These are phyloP conservation scores for Aspergillus melleus DNA, from an alignment of 2,329 filamentous ascomycete genomes.

Conservation along the genomic window DNA sequence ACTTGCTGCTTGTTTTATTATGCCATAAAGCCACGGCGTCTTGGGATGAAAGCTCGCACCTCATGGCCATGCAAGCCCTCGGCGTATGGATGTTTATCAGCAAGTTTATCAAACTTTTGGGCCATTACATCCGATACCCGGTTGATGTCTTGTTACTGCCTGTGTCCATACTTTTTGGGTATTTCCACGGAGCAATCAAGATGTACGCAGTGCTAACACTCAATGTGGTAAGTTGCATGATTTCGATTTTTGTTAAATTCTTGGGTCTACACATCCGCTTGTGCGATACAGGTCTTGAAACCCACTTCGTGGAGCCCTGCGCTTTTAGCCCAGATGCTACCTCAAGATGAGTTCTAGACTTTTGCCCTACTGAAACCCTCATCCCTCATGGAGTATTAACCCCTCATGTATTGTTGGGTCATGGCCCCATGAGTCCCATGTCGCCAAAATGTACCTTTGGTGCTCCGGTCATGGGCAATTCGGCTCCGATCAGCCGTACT, in stretches of 20 bases:
- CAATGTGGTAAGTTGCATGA: conserved; percentile 66
- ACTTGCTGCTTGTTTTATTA: conserved; percentile 69
- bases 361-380: neutral
- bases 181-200: conserved; percentile 91
- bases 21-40: conserved; percentile 67
- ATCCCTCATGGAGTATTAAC: neutral
- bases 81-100: conserved; percentile 79
- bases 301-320: conserved; percentile 1
- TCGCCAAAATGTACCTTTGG: neutral
- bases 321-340: neutral
- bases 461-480: conserved; percentile 1
- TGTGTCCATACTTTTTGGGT: conserved; percentile 86
- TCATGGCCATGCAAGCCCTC: conserved; percentile 61
- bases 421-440: neutral
- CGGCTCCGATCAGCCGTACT: conserved; percentile 5
- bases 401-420: conserved; percentile 7
- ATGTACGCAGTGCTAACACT: conserved; percentile 81
- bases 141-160: conserved; percentile 77
- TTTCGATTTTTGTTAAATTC: conserved; percentile 3
- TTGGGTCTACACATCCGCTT: conserved; percentile 1
- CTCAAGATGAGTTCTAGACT: conserved; percentile 6
- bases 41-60: conserved; percentile 57
- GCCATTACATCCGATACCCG: conserved; percentile 81
- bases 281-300: conserved; percentile 5
- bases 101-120: conserved; percentile 88